phyloP scores from a whole-genome alignment of 805 yeast species.

The Wickerhamia fluorescens region DNA sequence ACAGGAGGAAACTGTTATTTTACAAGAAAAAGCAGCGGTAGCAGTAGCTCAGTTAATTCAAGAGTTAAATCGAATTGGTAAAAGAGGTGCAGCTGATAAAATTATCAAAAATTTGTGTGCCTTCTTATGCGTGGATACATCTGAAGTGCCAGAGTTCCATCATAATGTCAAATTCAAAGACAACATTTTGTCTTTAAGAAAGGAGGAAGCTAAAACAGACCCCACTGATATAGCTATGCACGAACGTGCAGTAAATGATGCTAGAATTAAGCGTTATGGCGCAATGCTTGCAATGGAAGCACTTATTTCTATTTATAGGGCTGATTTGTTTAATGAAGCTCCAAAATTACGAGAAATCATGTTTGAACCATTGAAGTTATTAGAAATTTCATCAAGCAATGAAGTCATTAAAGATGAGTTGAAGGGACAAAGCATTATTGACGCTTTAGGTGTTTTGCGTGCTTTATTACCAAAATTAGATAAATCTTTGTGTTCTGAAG shows the following conservation, averaged over 20 bases:
- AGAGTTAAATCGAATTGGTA: constrained; percentile 50
- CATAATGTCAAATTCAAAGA: constrained; percentile 51
- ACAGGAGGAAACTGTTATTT: constrained; percentile 53
- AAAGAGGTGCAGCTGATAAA: constrained; percentile 76
- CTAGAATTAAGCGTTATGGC: constrained; percentile 79
- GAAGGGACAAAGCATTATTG: constrained; percentile 75
- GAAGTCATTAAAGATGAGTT: constrained; percentile 33
- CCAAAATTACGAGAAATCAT: constrained; percentile 62
- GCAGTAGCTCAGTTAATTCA: constrained; percentile 60
- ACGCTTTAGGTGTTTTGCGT: constrained; percentile 74
- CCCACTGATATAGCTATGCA: constrained; percentile 54
- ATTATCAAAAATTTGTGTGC: constrained; percentile 87
- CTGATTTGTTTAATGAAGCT: constrained; percentile 47
- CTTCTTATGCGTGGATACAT: constrained; percentile 88
- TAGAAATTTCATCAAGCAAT: constrained; percentile 18
- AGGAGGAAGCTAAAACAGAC: constrained; percentile 65
- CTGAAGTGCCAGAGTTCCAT: constrained; percentile 89
- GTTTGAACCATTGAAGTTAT: constrained; percentile 53
- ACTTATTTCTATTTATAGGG: constrained; percentile 48
- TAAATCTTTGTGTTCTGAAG: constrained; percentile 37
- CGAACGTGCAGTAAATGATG: constrained; percentile 62
- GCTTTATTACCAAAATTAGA: constrained; percentile 64
- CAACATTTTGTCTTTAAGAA: constrained; percentile 63
- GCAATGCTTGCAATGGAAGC: constrained; percentile 64
- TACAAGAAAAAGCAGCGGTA: constrained; percentile 67